phyloP scores from a whole-genome alignment of 805 yeast species.

The Nakazawaea wickerhamii region DNA sequence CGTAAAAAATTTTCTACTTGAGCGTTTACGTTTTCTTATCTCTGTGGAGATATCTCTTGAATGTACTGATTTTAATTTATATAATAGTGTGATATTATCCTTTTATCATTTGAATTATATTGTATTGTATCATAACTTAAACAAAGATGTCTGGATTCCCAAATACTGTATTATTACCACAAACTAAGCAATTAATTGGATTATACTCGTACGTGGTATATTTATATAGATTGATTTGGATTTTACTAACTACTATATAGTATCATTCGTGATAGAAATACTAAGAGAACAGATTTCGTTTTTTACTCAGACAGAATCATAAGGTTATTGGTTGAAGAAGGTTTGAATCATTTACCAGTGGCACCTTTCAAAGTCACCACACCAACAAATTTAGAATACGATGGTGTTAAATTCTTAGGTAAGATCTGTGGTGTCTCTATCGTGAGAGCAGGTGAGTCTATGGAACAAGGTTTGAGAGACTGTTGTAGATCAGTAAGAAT shows the following conservation, averaged over 20 bases:
- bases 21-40: too few species aligned
- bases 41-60: too few species aligned
- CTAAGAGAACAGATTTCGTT: conserved; percentile 87
- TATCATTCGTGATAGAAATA: conserved; percentile 76
- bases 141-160: conserved; percentile 9
- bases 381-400: conserved; percentile 64
- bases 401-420: conserved; percentile 81
- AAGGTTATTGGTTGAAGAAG: conserved; percentile 89
- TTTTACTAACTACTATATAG: conserved; percentile 19
- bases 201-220: conserved; percentile 58
- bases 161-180: conserved; percentile 71
- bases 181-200: conserved; percentile 85
- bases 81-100: too few species aligned
- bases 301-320: conserved; percentile 95
- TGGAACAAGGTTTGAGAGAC: conserved; percentile 98
- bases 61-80: too few species aligned
- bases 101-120: too few species aligned
- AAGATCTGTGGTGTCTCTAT: conserved; percentile 97
- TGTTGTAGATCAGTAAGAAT: conserved; percentile 95
- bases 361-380: conserved; percentile 61
- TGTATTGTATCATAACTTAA: conserved; percentile 13
- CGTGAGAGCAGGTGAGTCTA: conserved; percentile 97
- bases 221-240: neutral
- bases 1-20: too few species aligned
- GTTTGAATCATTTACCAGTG: conserved; percentile 92